Evolutionary conservation across 2,329 filamentous ascomycete genomes (phyloP).

Genomic region (Hypoxylon sp.): DNA sequence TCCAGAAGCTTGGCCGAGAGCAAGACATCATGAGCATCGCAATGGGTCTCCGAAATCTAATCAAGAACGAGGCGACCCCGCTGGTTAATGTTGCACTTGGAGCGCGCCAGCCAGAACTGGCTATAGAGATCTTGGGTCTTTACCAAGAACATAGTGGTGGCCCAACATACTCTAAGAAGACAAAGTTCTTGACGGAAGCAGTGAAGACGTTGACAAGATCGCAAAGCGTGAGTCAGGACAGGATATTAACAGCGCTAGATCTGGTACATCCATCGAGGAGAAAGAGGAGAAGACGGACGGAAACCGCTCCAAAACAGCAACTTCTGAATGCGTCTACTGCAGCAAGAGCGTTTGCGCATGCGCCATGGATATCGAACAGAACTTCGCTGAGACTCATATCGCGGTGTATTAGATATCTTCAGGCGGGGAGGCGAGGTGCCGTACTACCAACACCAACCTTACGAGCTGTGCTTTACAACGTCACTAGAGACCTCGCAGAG

Average conservation of each 20-base stretch:
- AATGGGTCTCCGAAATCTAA: conserved; percentile 19
- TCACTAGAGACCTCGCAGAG: conserved; percentile 49
- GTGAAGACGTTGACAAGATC: conserved; percentile 31
- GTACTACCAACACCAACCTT: conserved; percentile 39
- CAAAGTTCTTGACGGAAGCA: conserved; percentile 30
- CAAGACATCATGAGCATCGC: conserved; percentile 34
- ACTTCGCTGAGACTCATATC: conserved; percentile 45
- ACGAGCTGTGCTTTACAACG: conserved; percentile 45
- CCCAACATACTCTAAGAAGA: conserved; percentile 35
- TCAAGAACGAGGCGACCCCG: conserved; percentile 18
- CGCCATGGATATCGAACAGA: conserved; percentile 34
- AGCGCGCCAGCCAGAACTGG: conserved; percentile 34
- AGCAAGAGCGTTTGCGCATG: conserved; percentile 33
- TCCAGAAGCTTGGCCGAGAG: conserved; percentile 39
- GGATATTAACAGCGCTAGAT: conserved; percentile 28
- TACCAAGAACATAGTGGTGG: conserved; percentile 25
- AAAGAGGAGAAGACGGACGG: background rate
- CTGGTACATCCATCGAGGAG: conserved; percentile 12
- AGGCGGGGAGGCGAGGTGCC: conserved; percentile 24
- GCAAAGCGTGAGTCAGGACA: conserved; percentile 23
- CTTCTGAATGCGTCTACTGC: conserved; percentile 26
- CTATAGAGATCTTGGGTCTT: conserved; percentile 36
- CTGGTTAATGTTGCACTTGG: conserved; percentile 39
- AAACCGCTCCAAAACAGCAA: background rate
- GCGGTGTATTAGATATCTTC: conserved; percentile 45